These are phyloP conservation scores for Talaromyces sp. DNA, from an alignment of 2,329 filamentous ascomycete genomes.

Conservation along the genomic window DNA sequence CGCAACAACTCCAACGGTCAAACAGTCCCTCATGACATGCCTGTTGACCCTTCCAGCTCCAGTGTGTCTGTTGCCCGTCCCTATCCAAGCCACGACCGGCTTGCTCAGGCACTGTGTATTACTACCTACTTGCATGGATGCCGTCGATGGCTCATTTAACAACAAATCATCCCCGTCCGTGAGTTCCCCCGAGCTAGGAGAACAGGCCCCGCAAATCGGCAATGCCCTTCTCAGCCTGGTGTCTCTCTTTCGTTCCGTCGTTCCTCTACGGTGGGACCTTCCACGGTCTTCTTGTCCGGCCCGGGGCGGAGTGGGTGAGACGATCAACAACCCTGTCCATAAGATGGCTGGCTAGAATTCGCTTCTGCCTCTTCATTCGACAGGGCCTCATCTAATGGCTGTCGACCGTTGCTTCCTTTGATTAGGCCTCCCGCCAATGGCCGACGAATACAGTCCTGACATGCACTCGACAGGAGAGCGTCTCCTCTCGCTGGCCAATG, in stretches of 20 bases:
- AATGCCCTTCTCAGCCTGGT: background rate
- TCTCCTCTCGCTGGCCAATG: background rate
- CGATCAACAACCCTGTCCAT: constrained; percentile 5
- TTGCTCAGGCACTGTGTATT: background rate
- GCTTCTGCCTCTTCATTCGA: constrained; percentile 12
- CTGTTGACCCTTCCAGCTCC: background rate
- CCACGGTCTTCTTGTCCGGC: background rate
- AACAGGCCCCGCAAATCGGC: background rate
- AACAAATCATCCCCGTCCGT: background rate
- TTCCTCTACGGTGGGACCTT: background rate
- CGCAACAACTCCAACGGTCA: background rate
- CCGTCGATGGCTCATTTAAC: background rate
- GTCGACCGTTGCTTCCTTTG: constrained; percentile 5
- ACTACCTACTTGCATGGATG: background rate
- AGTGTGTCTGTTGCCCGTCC: background rate
- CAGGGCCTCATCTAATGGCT: background rate
- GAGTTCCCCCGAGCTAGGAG: background rate
- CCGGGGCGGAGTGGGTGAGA: background rate
- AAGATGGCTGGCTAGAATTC: background rate
- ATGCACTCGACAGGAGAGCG: background rate
- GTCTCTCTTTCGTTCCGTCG: background rate
- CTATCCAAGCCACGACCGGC: background rate
- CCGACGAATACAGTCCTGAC: background rate
- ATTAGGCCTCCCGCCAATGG: constrained; percentile 3
- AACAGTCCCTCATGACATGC: background rate